Evolutionary conservation across 2,329 filamentous ascomycete species (phyloP).

Genomic region (Cladophialophora psammophila): DNA sequence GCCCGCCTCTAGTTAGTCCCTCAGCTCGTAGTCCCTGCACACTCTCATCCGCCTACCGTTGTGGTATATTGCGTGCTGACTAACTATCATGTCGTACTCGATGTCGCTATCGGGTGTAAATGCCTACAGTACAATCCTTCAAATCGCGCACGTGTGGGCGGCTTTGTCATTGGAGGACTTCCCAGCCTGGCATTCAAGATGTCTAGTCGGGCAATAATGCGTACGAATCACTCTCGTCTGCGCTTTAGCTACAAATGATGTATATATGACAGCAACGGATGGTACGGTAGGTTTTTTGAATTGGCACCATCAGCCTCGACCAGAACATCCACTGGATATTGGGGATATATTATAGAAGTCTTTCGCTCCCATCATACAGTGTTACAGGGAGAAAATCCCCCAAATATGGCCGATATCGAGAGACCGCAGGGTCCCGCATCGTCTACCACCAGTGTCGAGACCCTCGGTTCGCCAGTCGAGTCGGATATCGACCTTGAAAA

Average conservation of each 20-base stretch:
- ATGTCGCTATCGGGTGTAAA: neutral
- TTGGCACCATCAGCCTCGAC: neutral
- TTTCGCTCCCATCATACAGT: neutral
- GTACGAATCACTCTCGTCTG: neutral
- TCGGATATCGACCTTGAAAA: conserved; percentile 25
- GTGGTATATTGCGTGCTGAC: conserved; percentile 2
- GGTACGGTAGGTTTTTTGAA: neutral
- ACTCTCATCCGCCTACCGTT: neutral
- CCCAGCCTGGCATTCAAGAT: too few species aligned
- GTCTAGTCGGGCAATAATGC: neutral
- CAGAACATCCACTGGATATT: neutral
- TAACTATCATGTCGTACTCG: conserved; percentile 3
- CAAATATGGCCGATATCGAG: conserved; percentile 3
- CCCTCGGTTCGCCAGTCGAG: neutral
- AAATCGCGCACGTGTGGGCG: conserved; percentile 7
- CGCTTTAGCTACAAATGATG: neutral
- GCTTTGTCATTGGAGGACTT: neutral
- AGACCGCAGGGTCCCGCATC: neutral
- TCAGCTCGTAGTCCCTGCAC: neutral
- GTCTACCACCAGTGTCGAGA: neutral
- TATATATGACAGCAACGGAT: conserved; percentile 9
- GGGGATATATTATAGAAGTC: neutral
- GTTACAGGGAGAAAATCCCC: neutral
- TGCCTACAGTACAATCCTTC: too few species aligned
- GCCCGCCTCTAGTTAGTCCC: neutral